Evolutionary conservation across 192 early-diverging fungal genomes (phyloP), one percentile per base, ranked within the genome.

Genomic region (Radiomyces spectabilis): DNA sequence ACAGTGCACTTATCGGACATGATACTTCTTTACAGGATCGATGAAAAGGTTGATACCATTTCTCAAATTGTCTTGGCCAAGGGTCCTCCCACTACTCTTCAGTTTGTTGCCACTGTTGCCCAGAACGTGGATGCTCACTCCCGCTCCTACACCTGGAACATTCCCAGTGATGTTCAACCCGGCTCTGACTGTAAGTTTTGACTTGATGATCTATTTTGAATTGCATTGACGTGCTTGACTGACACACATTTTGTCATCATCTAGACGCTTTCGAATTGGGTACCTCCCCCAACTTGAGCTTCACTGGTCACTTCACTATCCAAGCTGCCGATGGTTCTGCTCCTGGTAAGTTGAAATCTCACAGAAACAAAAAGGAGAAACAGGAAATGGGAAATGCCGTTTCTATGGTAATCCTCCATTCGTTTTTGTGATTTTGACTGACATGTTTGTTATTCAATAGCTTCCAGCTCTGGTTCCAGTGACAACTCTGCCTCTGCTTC

Each of bases 241-340:
- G n/a, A n/a, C n/a, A n/a, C n/a, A n/a, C n/a, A n/a, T n/a, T n/a
- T n/a, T n/a, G n/a, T n/a, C n/a, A n/a, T n/a, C n/a, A n/a, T n/a
- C 3, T 19, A 63, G 61, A 67, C 39, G 66, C 66, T 30, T 54
- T 68, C 12, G 55, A 61, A 53, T 53, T 61, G 12, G 66, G 66
- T 55, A 39, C 29, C 12, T 62, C 66, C 5, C 66, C 66, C 5
- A 49, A 68, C 41, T 24, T 68, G 30, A 31, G 59, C 13, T 68
- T 41, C 53, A 29, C 54, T 38, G 58, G 58, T 44, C 40, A 44
- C n/a, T 68, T 68, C 48, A 39, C 53, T 18, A 57, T 68, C 41
- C 12, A 53, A 38, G 54, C 29, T 34, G 38, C 30, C 27, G 24
- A 32, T 37, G 52, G 58, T 48, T 6, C 38, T 29, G 38, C 44